Conservation (phyloP, 768 basidiomycete species). For the Rhodocollybia butyracea region DNA sequence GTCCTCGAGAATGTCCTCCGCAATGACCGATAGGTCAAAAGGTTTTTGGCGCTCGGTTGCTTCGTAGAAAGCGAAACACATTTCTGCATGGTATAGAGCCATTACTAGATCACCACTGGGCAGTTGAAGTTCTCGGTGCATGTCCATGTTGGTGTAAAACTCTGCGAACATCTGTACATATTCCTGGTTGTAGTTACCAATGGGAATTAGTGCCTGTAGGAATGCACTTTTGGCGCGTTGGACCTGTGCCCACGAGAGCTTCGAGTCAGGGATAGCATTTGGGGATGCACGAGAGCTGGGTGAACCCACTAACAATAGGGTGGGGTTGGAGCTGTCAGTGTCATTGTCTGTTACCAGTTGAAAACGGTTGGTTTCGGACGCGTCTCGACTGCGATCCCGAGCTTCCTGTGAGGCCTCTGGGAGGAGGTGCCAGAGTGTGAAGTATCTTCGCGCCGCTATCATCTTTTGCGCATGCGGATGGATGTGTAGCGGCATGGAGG, state of each 20-base stretch:
- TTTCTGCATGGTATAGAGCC: conserved; percentile 5
- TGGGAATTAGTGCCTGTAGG: not conserved
- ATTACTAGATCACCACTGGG: not conserved
- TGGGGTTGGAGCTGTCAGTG: not conserved
- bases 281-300: not conserved
- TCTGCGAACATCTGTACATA: conserved; percentile 5
- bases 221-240: conserved; percentile 2
- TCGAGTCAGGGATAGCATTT: not conserved
- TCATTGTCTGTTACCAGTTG: not conserved
- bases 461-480: conserved; percentile 4
- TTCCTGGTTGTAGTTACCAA: not conserved
- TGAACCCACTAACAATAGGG: not conserved
- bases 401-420: conserved; percentile 7
- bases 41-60: not conserved
- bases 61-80: conserved; percentile 3
- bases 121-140: not conserved
- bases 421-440: conserved; percentile 7
- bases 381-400: not conserved
- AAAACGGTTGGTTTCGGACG: not conserved
- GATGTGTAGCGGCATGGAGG: not conserved
- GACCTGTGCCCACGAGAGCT: conserved; percentile 3
- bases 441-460: not conserved
- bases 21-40: conserved; percentile 1
- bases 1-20: not conserved
- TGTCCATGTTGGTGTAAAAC: conserved; percentile 9